Evolutionary conservation across 768 basidiomycete genomes (phyloP), one percentile per base, ranked within the genome.

Genomic region (Nidularia sp.): DNA sequence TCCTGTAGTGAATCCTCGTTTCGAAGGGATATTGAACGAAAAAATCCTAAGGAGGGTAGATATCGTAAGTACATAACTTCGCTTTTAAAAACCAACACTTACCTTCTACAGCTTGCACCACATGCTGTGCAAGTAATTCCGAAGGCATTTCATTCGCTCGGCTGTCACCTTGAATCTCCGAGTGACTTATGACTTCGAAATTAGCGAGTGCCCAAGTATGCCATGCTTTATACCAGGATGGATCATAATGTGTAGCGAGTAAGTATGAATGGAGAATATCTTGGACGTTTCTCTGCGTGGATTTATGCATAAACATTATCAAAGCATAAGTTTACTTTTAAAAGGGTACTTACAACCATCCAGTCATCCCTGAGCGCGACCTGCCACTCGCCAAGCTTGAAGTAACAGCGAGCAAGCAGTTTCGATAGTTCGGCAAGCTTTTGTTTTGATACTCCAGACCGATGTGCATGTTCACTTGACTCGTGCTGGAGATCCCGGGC

Each of bases 141-240:
- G 80, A 78, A 3, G 83, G 79, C 8, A 87, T 64, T 50, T 89
- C 86, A 7, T 72, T 67, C 18, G 74, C 70, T 53, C 79, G 79
- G 45, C 72, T 75, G 54, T 84, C 81, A 33, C 67, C 71, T 60
- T 84, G 84, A 42, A 71, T 78, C 65, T 96, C 93, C 60, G 96
- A 73, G 60, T 88, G 81, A 29, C 80, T 78, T 55, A 98, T 85
- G 55, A 98, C 92, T 51, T 98, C 93, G 57, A 97, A 95, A 67
- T 98, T 98, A 2, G 94, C 88, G 49, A 98, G 74, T 2, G 97
- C 96, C 93, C 94, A 99, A 0, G 93, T 93, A 62, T 99, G 97
- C 95, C 95, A 98, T 13, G 96, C 97, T 66, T 99, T 98, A 70
- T 98, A 98, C 97, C 97, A 99, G n/a, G 79, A 77, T 3, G 88